Percentiles rank a stretch among this genome's conserved stretches.
Conservation (phyloP, 2,329 filamentous ascomycete genomes). For the Aureobasidium sp. region DNA sequence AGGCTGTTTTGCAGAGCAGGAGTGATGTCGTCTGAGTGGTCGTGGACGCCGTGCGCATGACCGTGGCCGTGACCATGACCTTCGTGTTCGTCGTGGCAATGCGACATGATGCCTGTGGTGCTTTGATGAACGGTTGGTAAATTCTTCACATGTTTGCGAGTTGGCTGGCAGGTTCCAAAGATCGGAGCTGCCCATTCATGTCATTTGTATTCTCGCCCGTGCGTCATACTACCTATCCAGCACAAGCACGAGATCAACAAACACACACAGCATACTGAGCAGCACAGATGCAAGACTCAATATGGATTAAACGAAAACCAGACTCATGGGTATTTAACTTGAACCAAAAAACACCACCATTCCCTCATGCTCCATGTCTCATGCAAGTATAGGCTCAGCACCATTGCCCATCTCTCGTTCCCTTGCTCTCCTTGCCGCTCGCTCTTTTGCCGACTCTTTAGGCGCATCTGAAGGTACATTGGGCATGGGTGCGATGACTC, state of each 20-base stretch:
- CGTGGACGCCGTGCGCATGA: conserved; percentile 58
- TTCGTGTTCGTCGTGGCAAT: conserved; percentile 42
- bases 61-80: conserved; percentile 36
- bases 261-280: not conserved
- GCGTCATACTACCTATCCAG: not conserved
- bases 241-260: not conserved
- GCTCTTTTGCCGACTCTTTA: conserved; percentile 24
- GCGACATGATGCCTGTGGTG: conserved; percentile 29
- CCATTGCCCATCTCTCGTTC: conserved; percentile 18
- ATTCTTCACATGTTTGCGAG: conserved; percentile 1
- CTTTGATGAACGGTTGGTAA: not conserved
- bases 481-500: conserved; percentile 23
- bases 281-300: not conserved
- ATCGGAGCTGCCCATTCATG: conserved; percentile 6
- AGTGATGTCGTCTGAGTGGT: conserved; percentile 86
- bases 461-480: conserved; percentile 29
- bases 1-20: conserved; percentile 85
- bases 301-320: not conserved
- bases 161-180: not conserved
- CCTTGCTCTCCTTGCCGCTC: conserved; percentile 23
- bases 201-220: not conserved
- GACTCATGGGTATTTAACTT: conserved; percentile 12
- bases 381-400: conserved; percentile 15
- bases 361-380: not conserved
- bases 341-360: not conserved